Evolutionary conservation across 202 grass and related monocot species (phyloP), one percentile per base, ranked within the genome.

Genomic region (Digitaria exilis): DNA sequence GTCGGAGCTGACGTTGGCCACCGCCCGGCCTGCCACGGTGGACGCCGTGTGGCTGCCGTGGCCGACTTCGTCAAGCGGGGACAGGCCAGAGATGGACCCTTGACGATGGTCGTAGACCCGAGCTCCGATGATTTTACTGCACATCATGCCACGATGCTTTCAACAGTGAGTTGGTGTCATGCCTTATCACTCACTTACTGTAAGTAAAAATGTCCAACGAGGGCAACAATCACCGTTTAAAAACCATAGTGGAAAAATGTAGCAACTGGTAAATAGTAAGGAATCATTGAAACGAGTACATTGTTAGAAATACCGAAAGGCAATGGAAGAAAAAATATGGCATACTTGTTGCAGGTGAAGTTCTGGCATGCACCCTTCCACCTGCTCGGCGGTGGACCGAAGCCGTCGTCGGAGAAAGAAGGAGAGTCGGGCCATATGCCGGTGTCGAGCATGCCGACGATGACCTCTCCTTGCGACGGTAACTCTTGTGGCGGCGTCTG

Each of bases 261-360:
- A n/a, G n/a, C n/a, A n/a, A n/a, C n/a, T n/a, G n/a, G n/a, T n/a
- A n/a, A n/a, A n/a, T n/a, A n/a, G n/a, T n/a, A n/a, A n/a, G n/a
- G n/a, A n/a, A n/a, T n/a, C n/a, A n/a, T n/a, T n/a, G n/a, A n/a
- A n/a, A n/a, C n/a, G n/a, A n/a, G n/a, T n/a, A n/a, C n/a, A n/a
- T n/a, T n/a, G n/a, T n/a, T n/a, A n/a, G n/a, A n/a, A n/a, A n/a
- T 37, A 37, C 35, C 4, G 32, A 2, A 34, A 34, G 32, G 32
- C 32, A 34, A 34, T 34, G 4, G 32, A 34, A 34, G 32, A 34
- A 34, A 34, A 34, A n/a, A n/a, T 4, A 34, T 34, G 32, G 2
- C 68, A 30, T 50, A 91, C 85, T 91, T 88, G 66, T 88, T 88
- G 65, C 89, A 91, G 1, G 66, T 91, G 39, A 88, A 69, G 32